Percentiles rank a stretch among this genome's conserved stretches.
phyloP scores from a whole-genome alignment of 257 asterid genomes.

The Nicotiana tomentosiformis region DNA sequence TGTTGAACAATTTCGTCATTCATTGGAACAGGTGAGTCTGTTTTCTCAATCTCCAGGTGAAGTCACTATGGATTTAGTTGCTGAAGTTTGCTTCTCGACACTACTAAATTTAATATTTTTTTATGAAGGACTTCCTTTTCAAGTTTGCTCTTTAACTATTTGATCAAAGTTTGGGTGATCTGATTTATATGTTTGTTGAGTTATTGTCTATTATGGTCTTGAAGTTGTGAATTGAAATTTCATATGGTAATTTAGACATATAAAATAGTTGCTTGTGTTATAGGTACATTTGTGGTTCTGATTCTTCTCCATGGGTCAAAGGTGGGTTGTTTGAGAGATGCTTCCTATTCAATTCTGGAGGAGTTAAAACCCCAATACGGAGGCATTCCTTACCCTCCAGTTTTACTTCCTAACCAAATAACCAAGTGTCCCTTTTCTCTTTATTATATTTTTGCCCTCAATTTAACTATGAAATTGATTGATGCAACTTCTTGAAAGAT shows the following conservation, averaged over 20 bases:
- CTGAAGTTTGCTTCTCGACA: background rate
- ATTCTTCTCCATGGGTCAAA: background rate
- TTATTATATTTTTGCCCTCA: background rate
- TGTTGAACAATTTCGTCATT: conserved; percentile 57
- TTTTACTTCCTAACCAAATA: background rate
- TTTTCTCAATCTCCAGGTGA: background rate
- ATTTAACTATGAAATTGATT: background rate
- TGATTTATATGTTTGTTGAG: background rate
- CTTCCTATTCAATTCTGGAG: background rate
- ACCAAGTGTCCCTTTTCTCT: background rate
- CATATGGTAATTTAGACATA: background rate
- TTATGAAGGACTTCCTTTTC: background rate
- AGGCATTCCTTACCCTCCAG: background rate
- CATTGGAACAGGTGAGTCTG: conserved; percentile 59
- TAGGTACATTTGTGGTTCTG: background rate
- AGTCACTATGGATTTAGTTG: background rate
- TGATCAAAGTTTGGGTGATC: background rate
- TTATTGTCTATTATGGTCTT: background rate
- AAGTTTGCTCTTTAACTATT: background rate
- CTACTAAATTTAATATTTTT: background rate
- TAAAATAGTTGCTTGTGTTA: background rate
- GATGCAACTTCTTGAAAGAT: background rate
- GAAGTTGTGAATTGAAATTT: background rate
- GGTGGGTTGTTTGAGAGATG: background rate
- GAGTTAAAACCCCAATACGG: background rate